Percentiles rank a stretch among this genome's conserved stretches.
Evolutionary conservation across 129 eudicot species (phyloP).

Genomic region (Artemisia annua): DNA sequence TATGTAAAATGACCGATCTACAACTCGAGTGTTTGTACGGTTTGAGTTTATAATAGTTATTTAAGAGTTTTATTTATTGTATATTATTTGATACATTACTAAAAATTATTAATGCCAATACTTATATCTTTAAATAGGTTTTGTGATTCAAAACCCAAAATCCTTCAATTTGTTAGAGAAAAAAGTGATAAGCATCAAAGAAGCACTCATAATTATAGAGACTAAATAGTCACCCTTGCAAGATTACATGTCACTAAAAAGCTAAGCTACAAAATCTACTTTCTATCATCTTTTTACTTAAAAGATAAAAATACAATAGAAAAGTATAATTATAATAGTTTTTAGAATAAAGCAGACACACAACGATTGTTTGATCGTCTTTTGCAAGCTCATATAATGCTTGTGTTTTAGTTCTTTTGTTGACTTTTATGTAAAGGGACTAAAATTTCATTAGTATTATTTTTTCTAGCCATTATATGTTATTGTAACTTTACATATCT

Average conservation of each 20-base stretch:
- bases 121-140: neutral
- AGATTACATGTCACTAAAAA: slow-evolving; percentile 76
- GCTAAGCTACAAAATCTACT: slow-evolving; percentile 73
- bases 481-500: neutral
- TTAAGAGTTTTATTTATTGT: too few relatives aligned
- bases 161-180: slow-evolving; percentile 5
- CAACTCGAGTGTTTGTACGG: too few relatives aligned
- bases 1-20: too few relatives aligned
- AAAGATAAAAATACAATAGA: neutral
- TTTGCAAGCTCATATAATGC: slow-evolving; percentile 35
- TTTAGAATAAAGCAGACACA: slow-evolving; percentile 21
- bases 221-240: slow-evolving; percentile 50
- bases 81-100: neutral
- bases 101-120: neutral
- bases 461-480: neutral
- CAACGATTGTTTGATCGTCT: slow-evolving; percentile 21
- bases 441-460: neutral
- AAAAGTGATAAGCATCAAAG: slow-evolving; percentile 33
- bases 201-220: slow-evolving; percentile 49
- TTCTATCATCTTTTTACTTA: slow-evolving; percentile 43
- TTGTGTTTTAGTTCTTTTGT: slow-evolving; percentile 18
- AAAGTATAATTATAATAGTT: neutral
- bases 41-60: too few relatives aligned
- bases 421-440: slow-evolving; percentile 20
- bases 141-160: neutral